Evolutionary conservation across 2,329 filamentous ascomycete species (phyloP).

Genomic region (Ophiostoma australiae): DNA sequence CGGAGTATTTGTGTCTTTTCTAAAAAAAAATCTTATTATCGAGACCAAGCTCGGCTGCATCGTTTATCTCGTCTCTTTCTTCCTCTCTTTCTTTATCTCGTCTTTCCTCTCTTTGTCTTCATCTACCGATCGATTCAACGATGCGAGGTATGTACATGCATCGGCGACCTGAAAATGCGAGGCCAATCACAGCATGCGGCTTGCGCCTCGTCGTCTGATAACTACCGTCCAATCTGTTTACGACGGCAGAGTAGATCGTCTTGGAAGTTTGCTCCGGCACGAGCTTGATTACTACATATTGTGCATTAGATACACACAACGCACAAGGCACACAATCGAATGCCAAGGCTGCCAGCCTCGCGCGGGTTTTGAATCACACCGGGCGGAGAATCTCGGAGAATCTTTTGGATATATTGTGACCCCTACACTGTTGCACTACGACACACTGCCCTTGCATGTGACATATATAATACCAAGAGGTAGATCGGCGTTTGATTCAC

Average conservation of each 20-base stretch:
- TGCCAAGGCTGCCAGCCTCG: slow-evolving; percentile 6
- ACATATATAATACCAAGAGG: background rate
- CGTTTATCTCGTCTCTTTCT: background rate
- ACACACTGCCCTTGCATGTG: background rate
- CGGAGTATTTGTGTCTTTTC: background rate
- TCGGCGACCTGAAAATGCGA: background rate
- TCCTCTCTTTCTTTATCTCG: background rate
- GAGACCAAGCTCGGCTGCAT: background rate
- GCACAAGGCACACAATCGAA: background rate
- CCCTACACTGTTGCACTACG: background rate
- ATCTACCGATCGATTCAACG: background rate
- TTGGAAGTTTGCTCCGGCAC: background rate
- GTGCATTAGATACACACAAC: background rate
- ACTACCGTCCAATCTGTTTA: background rate
- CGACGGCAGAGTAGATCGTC: background rate
- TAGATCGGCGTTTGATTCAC: background rate
- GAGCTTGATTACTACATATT: background rate
- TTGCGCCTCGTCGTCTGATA: background rate
- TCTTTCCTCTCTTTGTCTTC: too few relatives aligned
- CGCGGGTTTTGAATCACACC: background rate
- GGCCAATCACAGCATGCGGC: background rate
- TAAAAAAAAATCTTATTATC: background rate
- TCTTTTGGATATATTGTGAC: background rate
- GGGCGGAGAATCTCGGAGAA: background rate
- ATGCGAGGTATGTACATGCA: background rate